Evolutionary conservation across 2,329 filamentous ascomycete genomes (phyloP), one percentile per base, ranked within the genome.

Genomic region (Dryadomyces quercus-mongolicae): DNA sequence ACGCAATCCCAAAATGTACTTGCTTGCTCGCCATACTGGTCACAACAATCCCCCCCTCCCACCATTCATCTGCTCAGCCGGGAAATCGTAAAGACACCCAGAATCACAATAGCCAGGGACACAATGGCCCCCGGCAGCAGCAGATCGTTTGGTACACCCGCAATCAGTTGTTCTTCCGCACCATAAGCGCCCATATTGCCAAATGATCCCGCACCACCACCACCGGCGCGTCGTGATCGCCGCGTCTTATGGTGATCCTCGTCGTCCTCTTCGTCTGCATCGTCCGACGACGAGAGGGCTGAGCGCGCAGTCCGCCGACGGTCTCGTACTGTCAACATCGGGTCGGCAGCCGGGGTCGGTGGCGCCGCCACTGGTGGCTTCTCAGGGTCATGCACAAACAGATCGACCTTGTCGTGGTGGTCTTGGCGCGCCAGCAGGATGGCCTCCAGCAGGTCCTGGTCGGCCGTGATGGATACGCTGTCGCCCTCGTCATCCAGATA

Each of bases 401-500:
- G 78, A 64, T 98, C 93, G 20, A 98, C 93, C 76, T 98, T 98
- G 62, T 97, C 93, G 48, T 82, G 84, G 61, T 76, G 82, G 48
- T 80, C 78, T 56, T 86, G 83, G 57, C 88, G 85, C 5, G 92
- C 88, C 31, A 97, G 78, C 20, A 84, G 76, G 60, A 98, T 88
- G 1, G 93, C 90, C 69, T 98, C 93, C 2, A 93, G 71, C 45
- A 98, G 78, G 66, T 98, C 93, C 60, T 92, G 85, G 65, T 97
- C 90, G 0, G 92, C 95, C 12, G 93, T 98, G 66, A 98, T 95
- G 44, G 91, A 95, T 16, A 98, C 90, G 0, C 88, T 91, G 66
- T 98, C 93, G 55, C 93, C 92, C 66, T 98, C 93, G 62, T 97
- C 92, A 66, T 98, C 93, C 61, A 97, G 75, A 65, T 97, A 98